These are phyloP conservation scores for Chamaecyparis obtusa DNA, from an alignment of 75 land plant genomes.

Conservation along the genomic window DNA sequence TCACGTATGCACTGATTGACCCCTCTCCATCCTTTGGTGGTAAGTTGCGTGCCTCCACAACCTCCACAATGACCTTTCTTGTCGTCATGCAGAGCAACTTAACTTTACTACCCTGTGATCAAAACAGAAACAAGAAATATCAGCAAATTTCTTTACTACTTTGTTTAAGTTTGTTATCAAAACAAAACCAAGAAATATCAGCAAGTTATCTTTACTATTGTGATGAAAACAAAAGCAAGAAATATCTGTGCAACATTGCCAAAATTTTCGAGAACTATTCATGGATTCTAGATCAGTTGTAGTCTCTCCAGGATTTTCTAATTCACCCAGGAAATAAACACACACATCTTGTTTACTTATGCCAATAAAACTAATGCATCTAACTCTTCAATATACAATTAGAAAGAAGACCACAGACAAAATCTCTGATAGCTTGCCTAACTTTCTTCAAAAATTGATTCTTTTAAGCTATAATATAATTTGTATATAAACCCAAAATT, in stretches of 20 bases:
- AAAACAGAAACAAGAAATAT: background rate
- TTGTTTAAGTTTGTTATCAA: too few relatives aligned
- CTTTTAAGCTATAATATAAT: background rate
- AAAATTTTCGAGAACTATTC: background rate
- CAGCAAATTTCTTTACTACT: too few relatives aligned
- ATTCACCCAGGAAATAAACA: background rate
- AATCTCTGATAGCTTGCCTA: background rate
- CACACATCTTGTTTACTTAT: background rate
- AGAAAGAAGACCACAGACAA: background rate
- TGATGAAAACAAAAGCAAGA: too few relatives aligned
- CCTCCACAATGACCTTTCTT: slow-evolving; percentile 62
- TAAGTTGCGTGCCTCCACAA: slow-evolving; percentile 61
- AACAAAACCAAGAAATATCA: too few relatives aligned
- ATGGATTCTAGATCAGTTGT: background rate
- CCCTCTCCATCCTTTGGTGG: slow-evolving; percentile 85
- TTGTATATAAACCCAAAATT: background rate
- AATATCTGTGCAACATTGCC: background rate
- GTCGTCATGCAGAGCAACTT: slow-evolving; percentile 17
- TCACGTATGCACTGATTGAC: slow-evolving; percentile 68
- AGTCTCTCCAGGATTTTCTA: background rate
- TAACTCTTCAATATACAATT: background rate
- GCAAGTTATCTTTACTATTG: too few relatives aligned
- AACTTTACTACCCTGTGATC: slow-evolving; percentile 1
- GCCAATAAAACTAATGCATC: background rate
- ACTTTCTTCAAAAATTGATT: background rate